Evolutionary conservation across 208 protist genomes (phyloP), one percentile per base, ranked within the genome.

Genomic region (Trypanosoma vivax): DNA sequence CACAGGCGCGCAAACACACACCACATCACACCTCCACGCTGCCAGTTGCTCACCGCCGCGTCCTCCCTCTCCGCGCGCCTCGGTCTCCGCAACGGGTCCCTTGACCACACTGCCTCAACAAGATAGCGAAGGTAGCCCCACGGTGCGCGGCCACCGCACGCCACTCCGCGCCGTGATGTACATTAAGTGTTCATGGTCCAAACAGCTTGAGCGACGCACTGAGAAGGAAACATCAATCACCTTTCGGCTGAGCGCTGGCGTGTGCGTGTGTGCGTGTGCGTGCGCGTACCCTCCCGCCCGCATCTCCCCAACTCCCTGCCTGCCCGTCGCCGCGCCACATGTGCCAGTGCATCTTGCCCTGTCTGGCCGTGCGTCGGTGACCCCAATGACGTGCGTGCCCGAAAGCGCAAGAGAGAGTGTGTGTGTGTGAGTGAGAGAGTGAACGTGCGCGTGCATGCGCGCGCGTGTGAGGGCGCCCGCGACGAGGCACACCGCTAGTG

Each of bases 211-310:
- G 39, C n/a, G 0, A 43, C n/a, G 39, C 39, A 43, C 9, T 43
- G 39, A 43, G n/a, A 43, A 43, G 16, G 6, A 19, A 43, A 43
- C 39, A 43, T 43, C 39, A 43, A 43, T 43, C 39, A 43, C 39
- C 39, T 43, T 43, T 43, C 39, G 39, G 39, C 39, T 43, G 39
- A 43, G 39, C 39, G 23, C 6, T 19, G 39, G 6, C 39, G 5
- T 19, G n/a, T 19, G 9, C 9, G 9, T 9, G 10, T n/a, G 33
- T 14, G 9, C 33, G 33, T 37, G 9, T 14, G 10, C 33, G 9
- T 37, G 10, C 33, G 9, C 0, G 10, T 14, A n/a, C 33, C 33
- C 9, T 37, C 33, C 33, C 33, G 9, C 33, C 14, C 33, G 10
- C 0, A 0, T 19, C 39, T 18, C 6, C 39, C 39, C 39, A 43